These are phyloP conservation scores for Monosporascus sp. DNA, from an alignment of 2,329 filamentous ascomycete species.

Conservation along the genomic window DNA sequence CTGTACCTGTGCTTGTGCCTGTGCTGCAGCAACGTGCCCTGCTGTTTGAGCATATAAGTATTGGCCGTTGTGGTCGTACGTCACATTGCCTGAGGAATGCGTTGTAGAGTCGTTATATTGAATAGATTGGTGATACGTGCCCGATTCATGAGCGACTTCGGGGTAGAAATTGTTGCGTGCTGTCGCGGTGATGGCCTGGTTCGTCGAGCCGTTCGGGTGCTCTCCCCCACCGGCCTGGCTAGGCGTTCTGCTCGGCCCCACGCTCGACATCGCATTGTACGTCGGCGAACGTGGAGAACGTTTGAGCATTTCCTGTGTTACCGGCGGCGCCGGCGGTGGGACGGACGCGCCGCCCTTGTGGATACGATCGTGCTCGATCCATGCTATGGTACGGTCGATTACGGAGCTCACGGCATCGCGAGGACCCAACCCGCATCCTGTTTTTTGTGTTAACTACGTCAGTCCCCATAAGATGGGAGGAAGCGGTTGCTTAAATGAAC, in stretches of 20 bases:
- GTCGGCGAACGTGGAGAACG: slow-evolving; percentile 23
- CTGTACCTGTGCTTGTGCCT: slow-evolving; percentile 18
- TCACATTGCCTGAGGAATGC: slow-evolving; percentile 17
- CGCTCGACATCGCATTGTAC: slow-evolving; percentile 17
- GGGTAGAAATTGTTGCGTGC: slow-evolving; percentile 21
- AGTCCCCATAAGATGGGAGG: not conserved
- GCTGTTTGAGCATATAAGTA: slow-evolving; percentile 23
- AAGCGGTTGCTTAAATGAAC: slow-evolving; percentile 17
- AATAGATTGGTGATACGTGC: slow-evolving; percentile 18
- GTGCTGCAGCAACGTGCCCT: slow-evolving; percentile 18
- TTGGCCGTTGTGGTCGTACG: slow-evolving; percentile 19
- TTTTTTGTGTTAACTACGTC: slow-evolving; percentile 7
- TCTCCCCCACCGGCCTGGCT: slow-evolving; percentile 15
- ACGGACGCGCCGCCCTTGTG: slow-evolving; percentile 23
- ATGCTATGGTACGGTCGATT: slow-evolving; percentile 44
- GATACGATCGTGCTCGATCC: slow-evolving; percentile 47
- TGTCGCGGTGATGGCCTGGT: slow-evolving; percentile 16
- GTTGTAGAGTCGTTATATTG: slow-evolving; percentile 18
- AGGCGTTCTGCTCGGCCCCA: slow-evolving; percentile 9
- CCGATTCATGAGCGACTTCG: slow-evolving; percentile 18
- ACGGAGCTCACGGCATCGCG: slow-evolving; percentile 40
- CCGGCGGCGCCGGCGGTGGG: slow-evolving; percentile 8
- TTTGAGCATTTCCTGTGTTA: slow-evolving; percentile 24
- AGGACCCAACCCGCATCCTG: slow-evolving; percentile 40
- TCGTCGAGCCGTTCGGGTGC: slow-evolving; percentile 13